phyloP scores from a whole-genome alignment of 495 filamentous ascomycete genomes.

The Poronia punctata region DNA sequence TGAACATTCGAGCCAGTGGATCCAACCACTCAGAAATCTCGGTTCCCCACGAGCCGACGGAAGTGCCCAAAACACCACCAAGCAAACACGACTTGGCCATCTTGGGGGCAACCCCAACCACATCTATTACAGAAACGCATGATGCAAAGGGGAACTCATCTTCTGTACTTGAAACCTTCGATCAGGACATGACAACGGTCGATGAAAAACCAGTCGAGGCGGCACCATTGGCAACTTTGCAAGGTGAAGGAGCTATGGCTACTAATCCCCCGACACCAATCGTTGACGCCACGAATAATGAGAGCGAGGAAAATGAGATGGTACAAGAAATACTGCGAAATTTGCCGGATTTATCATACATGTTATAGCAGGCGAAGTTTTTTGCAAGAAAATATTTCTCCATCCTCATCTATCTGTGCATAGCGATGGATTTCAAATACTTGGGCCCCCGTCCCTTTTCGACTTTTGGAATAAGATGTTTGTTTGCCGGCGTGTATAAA shows the following conservation, averaged over 20 bases:
- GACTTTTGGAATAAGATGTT: too few species aligned
- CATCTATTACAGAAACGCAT: background rate
- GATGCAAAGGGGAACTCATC: background rate
- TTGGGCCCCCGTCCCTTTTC: too few species aligned
- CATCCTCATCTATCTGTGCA: too few species aligned
- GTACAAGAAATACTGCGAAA: conserved; percentile 31
- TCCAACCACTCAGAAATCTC: conserved; percentile 18
- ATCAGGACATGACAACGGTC: background rate
- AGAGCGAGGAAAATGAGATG: conserved; percentile 26
- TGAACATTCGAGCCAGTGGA: too few species aligned
- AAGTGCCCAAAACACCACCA: conserved; percentile 3
- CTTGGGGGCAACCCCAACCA: conserved; percentile 23
- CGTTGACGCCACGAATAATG: conserved; percentile 9
- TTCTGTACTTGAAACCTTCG: background rate
- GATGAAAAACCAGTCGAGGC: conserved; percentile 8
- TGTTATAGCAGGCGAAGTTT: conserved; percentile 35
- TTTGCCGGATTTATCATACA: conserved; percentile 48
- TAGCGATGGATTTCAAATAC: too few species aligned
- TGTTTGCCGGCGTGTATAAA: too few species aligned
- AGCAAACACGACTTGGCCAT: conserved; percentile 27
- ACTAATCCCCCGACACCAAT: too few species aligned
- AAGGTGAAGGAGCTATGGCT: too few species aligned
- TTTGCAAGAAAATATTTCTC: conserved; percentile 1
- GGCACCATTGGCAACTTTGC: too few species aligned
- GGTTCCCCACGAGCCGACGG: conserved; percentile 8